These are phyloP conservation scores for Phaeophleospora eucalypticola DNA, from an alignment of 2,329 filamentous ascomycete genomes.

Conservation along the genomic window DNA sequence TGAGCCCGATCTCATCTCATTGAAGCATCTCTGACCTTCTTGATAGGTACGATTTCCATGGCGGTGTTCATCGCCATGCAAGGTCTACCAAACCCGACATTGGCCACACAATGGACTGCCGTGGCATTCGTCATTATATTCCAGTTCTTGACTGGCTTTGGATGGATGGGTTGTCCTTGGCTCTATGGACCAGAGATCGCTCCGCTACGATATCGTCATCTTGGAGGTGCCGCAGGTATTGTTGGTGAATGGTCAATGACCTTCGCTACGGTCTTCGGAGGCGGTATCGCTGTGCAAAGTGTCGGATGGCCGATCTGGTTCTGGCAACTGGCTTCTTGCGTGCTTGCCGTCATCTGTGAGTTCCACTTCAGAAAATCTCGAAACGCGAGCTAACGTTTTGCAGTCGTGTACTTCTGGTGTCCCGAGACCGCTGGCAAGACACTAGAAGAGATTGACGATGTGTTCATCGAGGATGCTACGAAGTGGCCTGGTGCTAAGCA, in stretches of 20 bases:
- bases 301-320: slow-evolving; percentile 39
- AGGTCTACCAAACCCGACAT: slow-evolving; percentile 13
- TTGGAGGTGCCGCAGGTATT: slow-evolving; percentile 32
- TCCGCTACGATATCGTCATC: slow-evolving; percentile 27
- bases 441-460: slow-evolving; percentile 1
- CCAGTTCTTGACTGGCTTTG: slow-evolving; percentile 29
- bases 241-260: slow-evolving; percentile 28
- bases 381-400: background rate
- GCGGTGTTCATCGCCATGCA: slow-evolving; percentile 27
- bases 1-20: slow-evolving; percentile 33
- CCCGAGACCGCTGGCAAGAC: slow-evolving; percentile 1
- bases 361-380: background rate
- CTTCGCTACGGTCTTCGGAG: slow-evolving; percentile 28
- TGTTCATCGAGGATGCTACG: slow-evolving; percentile 1
- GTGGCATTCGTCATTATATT: slow-evolving; percentile 29
- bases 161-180: slow-evolving; percentile 35
- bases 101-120: slow-evolving; percentile 27
- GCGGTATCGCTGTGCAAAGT: slow-evolving; percentile 29
- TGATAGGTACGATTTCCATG: slow-evolving; percentile 23
- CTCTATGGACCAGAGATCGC: slow-evolving; percentile 38
- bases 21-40: background rate
- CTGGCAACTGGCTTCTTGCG: slow-evolving; percentile 35
- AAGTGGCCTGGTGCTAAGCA: background rate
- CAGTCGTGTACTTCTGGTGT: slow-evolving; percentile 1
- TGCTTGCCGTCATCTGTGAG: background rate